Evolutionary conservation across 371 early-diverging fungal genomes (phyloP).

Genomic region (Rhizopus delemar): DNA sequence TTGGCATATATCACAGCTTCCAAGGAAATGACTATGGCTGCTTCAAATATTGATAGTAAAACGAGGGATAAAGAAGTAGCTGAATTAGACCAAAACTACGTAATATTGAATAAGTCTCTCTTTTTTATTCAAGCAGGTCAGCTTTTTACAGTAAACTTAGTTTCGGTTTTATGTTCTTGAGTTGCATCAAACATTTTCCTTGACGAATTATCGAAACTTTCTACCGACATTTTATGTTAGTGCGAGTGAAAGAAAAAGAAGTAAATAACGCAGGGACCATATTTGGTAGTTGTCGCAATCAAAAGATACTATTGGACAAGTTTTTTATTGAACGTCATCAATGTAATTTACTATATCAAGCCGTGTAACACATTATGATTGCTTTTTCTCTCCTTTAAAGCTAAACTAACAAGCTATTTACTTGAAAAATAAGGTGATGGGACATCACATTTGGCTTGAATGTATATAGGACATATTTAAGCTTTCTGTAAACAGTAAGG

Average conservation of each 20-base stretch:
- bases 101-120: neutral
- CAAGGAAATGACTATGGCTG: conserved; percentile 67
- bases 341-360: no score
- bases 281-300: neutral
- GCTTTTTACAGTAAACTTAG: conserved; percentile 19
- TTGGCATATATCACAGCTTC: conserved; percentile 64
- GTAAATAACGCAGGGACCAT: neutral
- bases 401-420: no score
- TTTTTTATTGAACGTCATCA: neutral
- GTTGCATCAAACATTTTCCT: conserved; percentile 28
- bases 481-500: no score
- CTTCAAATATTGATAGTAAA: conserved; percentile 58
- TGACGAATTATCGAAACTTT: conserved; percentile 22
- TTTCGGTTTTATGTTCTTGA: conserved; percentile 21
- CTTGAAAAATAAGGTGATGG: no score
- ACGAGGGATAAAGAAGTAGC: conserved; percentile 48
- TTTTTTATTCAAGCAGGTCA: neutral
- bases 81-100: conserved; percentile 44
- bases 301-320: neutral
- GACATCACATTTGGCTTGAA: no score
- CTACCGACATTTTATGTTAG: conserved; percentile 22
- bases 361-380: no score
- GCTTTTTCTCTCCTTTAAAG: no score
- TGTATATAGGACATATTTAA: no score
- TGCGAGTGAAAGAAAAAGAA: neutral